phyloP scores from a whole-genome alignment of 139 green algal genomes.

The Ostreobium quekettii region DNA sequence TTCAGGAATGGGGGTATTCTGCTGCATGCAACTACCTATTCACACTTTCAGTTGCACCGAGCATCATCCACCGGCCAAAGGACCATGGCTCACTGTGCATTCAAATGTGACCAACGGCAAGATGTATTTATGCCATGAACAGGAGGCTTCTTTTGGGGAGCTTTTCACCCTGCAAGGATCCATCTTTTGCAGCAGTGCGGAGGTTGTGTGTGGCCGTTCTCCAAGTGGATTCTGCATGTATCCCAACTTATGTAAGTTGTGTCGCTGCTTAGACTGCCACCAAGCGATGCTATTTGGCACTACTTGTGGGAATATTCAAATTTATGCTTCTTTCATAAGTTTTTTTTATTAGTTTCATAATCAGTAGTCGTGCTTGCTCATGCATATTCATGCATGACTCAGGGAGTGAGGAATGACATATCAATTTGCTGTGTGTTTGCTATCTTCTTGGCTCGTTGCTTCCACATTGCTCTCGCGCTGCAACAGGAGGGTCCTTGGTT shows the following conservation, averaged over 20 bases:
- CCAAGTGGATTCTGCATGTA: conserved; percentile 1
- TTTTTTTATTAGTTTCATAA: too few relatives aligned
- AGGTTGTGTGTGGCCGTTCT: not conserved
- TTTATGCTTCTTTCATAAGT: not conserved
- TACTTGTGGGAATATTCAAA: not conserved
- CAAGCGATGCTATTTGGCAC: not conserved
- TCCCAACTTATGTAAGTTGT: not conserved
- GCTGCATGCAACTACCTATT: not conserved
- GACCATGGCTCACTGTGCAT: not conserved
- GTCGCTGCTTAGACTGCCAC: too few relatives aligned
- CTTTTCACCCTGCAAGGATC: not conserved
- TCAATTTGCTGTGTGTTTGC: too few relatives aligned
- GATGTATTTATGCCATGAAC: not conserved
- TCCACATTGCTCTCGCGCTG: too few relatives aligned
- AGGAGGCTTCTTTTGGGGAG: not conserved
- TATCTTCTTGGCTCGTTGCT: too few relatives aligned
- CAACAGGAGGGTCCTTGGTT: too few relatives aligned
- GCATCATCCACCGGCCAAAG: not conserved
- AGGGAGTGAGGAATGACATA: not conserved
- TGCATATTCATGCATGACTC: not conserved
- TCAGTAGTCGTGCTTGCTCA: not conserved
- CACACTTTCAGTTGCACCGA: too few relatives aligned
- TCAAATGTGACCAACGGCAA: conserved; percentile 10
- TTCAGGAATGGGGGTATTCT: too few relatives aligned
- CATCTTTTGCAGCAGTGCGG: not conserved